These are phyloP conservation scores for Mariannaea sp. DNA, from an alignment of 2,329 filamentous ascomycete genomes.

Conservation along the genomic window DNA sequence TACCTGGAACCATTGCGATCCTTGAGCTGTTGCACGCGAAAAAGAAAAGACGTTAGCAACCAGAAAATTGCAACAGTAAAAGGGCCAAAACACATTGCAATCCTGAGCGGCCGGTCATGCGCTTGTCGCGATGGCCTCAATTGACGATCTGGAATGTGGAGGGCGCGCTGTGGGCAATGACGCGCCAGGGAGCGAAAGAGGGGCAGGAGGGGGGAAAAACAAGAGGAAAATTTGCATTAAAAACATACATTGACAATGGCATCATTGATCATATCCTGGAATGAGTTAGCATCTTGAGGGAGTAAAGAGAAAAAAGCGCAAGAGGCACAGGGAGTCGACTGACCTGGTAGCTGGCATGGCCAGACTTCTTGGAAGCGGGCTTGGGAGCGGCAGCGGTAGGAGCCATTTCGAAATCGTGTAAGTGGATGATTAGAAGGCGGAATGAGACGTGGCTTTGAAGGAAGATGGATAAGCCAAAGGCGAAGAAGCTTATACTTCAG, in stretches of 20 bases:
- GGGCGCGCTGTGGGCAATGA: slow-evolving; percentile 29
- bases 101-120: slow-evolving; percentile 14
- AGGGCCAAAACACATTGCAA: slow-evolving; percentile 19
- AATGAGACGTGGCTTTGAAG: slow-evolving; percentile 21
- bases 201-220: slow-evolving; percentile 21
- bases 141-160: slow-evolving; percentile 26
- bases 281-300: slow-evolving; percentile 15
- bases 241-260: slow-evolving; percentile 64
- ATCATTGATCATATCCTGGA: slow-evolving; percentile 66
- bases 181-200: slow-evolving; percentile 33
- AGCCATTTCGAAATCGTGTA: slow-evolving; percentile 55
- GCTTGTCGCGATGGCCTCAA: slow-evolving; percentile 32
- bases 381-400: slow-evolving; percentile 61
- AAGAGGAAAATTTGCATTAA: no score
- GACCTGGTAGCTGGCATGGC: slow-evolving; percentile 65
- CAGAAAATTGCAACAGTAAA: slow-evolving; percentile 21
- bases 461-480: slow-evolving; percentile 34
- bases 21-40: slow-evolving; percentile 56
- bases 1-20: slow-evolving; percentile 62
- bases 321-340: slow-evolving; percentile 36
- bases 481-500: slow-evolving; percentile 28
- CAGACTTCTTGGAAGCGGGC: slow-evolving; percentile 51
- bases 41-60: slow-evolving; percentile 48
- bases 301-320: slow-evolving; percentile 10
- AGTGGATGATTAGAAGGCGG: slow-evolving; percentile 27